Conservation (phyloP, 352 stramenopile species). For the Ophiocytium majus region DNA sequence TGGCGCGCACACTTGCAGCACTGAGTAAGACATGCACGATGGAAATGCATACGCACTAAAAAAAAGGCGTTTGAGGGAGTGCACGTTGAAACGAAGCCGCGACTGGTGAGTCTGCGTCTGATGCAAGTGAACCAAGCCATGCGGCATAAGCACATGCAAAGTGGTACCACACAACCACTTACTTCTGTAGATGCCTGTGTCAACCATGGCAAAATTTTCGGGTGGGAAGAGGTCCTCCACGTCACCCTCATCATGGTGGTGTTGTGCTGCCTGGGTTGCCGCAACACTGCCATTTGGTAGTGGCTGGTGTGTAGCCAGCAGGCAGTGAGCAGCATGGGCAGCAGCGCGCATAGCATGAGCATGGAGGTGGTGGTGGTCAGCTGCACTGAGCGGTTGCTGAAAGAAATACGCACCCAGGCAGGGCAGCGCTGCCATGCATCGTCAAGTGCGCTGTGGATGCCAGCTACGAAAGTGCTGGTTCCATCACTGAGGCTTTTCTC, state of each 20-base stretch:
- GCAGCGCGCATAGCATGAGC: background rate
- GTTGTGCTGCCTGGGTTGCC: background rate
- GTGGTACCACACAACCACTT: too few species aligned
- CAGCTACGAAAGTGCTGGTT: too few species aligned
- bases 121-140: too few species aligned
- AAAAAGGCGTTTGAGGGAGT: too few species aligned
- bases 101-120: too few species aligned
- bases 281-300: background rate
- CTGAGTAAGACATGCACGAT: too few species aligned
- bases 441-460: too few species aligned
- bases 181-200: slow-evolving; percentile 54
- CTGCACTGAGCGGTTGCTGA: background rate
- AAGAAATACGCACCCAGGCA: too few species aligned
- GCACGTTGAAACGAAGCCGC: too few species aligned
- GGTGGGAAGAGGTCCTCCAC: slow-evolving; percentile 52
- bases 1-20: too few species aligned
- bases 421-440: background rate
- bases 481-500: too few species aligned
- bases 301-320: background rate
- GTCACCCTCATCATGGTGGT: slow-evolving; percentile 24
- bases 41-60: background rate
- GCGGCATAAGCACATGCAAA: background rate
- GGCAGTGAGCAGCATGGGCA: background rate
- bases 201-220: slow-evolving; percentile 57
- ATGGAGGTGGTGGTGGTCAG: background rate